Conservation (phyloP, 2,329 filamentous ascomycete species). For the Immersiporthe knoxdaviesiana region DNA sequence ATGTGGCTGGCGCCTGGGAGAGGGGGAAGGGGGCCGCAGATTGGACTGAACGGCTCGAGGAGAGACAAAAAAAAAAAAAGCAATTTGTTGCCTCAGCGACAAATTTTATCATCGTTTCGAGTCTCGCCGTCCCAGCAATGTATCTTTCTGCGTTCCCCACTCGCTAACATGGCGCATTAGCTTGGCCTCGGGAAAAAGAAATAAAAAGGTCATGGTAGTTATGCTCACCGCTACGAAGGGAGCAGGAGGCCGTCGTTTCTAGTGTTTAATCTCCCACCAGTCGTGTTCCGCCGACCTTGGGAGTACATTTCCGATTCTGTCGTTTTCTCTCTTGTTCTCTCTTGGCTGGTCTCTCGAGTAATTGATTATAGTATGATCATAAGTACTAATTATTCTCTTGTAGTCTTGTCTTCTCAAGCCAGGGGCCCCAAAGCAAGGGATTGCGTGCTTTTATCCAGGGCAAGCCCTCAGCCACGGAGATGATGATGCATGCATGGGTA, state of each 20-base stretch:
- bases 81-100: neutral
- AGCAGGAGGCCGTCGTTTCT: neutral
- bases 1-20: neutral
- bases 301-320: neutral
- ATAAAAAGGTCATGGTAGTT: neutral
- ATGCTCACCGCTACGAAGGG: slow-evolving; percentile 6
- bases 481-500: slow-evolving; percentile 13
- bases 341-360: neutral
- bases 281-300: neutral
- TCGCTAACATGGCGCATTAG: slow-evolving; percentile 4
- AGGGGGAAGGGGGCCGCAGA: too few species aligned
- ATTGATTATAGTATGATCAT: neutral
- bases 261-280: neutral
- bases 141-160: neutral
- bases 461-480: slow-evolving; percentile 5
- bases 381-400: neutral
- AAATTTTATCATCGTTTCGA: neutral
- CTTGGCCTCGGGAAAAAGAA: slow-evolving; percentile 2
- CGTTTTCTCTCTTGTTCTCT: neutral
- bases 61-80: slow-evolving; percentile 13
- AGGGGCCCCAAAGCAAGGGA: neutral
- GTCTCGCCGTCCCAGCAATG: neutral
- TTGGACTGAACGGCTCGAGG: slow-evolving; percentile 2
- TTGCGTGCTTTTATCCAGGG: neutral
- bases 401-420: neutral